Evolutionary conservation across 2,329 filamentous ascomycete genomes (phyloP).

Genomic region (Hymenoscyphus repandus): DNA sequence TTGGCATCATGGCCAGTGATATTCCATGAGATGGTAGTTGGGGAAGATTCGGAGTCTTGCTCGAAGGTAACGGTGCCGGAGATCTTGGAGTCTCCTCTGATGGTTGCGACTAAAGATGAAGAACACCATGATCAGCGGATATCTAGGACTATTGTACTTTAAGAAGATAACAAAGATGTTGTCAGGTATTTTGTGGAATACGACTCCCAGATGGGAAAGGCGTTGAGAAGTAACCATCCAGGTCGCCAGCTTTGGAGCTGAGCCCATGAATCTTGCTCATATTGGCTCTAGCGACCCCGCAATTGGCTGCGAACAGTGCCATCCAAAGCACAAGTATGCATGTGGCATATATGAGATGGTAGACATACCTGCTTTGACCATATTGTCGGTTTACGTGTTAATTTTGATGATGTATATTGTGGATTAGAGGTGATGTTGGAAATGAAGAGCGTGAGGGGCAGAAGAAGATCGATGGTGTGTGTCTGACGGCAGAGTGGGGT

Average conservation of each 20-base stretch:
- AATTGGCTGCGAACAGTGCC: constrained; percentile 14
- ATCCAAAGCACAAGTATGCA: constrained; percentile 5
- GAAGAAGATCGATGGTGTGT: background rate
- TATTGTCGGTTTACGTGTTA: constrained; percentile 57
- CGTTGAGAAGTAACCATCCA: constrained; percentile 38
- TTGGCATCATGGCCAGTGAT: constrained; percentile 90
- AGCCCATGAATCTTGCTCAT: constrained; percentile 52
- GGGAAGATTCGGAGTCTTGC: constrained; percentile 75
- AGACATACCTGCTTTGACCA: constrained; percentile 94
- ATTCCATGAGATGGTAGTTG: constrained; percentile 87
- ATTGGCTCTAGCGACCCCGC: constrained; percentile 41
- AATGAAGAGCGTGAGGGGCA: constrained; percentile 5
- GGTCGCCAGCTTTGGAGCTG: constrained; percentile 33
- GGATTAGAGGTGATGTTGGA: background rate
- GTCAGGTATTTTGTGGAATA: background rate
- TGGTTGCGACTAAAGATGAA: constrained; percentile 68
- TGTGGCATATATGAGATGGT: constrained; percentile 8
- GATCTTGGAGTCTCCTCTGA: constrained; percentile 97
- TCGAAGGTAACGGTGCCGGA: constrained; percentile 91
- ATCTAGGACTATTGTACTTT: constrained; percentile 7
- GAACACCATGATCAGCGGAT: constrained; percentile 10
- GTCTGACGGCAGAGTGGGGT: too few relatives aligned
- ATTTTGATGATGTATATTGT: constrained; percentile 13
- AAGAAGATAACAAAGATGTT: background rate
- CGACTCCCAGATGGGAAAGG: constrained; percentile 16